Percentiles rank a stretch among this genome's conserved stretches.
These are phyloP conservation scores for Pythium dissotocum DNA, from an alignment of 352 stramenopile species.

Conservation along the genomic window DNA sequence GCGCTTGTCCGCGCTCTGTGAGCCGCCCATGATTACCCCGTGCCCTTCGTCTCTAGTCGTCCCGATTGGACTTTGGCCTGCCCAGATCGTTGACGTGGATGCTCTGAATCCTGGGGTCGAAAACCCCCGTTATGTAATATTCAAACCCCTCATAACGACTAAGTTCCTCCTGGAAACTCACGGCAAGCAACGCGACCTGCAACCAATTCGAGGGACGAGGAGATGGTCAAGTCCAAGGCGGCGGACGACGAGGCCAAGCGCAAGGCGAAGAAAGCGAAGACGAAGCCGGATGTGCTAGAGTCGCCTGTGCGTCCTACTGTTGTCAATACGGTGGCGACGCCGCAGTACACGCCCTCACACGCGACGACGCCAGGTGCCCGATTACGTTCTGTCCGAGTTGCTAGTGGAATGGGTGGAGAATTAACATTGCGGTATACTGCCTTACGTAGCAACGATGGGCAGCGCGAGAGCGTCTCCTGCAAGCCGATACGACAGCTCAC, in stretches of 20 bases:
- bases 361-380: conserved; percentile 24
- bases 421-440: background rate
- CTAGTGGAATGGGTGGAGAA: background rate
- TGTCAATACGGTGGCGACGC: conserved; percentile 13
- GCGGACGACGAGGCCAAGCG: conserved; percentile 68
- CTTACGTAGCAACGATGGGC: conserved; percentile 16
- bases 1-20: conserved; percentile 44
- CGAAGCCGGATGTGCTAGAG: conserved; percentile 35
- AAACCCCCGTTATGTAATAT: conserved; percentile 21
- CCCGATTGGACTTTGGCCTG: conserved; percentile 11
- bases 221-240: conserved; percentile 64
- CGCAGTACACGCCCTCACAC: conserved; percentile 23
- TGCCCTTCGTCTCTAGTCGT: background rate
- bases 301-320: conserved; percentile 24
- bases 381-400: background rate
- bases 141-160: conserved; percentile 12
- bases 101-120: background rate
- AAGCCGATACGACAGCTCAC: conserved; percentile 94
- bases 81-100: conserved; percentile 29
- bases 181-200: conserved; percentile 2
- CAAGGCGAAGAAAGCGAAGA: conserved; percentile 65
- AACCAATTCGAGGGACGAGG: background rate
- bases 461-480: conserved; percentile 67
- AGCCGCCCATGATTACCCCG: conserved; percentile 38
- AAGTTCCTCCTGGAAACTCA: conserved; percentile 17